Conservation (phyloP, 345 rosid genomes). For the Salix caprea region DNA sequence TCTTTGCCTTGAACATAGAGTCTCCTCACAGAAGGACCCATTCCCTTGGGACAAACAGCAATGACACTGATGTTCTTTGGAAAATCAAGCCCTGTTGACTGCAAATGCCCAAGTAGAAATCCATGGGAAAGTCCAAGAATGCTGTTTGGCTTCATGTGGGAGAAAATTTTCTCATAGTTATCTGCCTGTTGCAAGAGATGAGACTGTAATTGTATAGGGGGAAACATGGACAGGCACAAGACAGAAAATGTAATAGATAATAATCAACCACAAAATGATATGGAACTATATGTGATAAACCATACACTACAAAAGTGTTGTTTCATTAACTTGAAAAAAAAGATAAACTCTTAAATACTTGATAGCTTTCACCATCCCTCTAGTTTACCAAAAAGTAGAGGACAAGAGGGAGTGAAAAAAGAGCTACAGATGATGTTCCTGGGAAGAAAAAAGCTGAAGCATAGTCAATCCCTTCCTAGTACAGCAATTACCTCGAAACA, state of each 20-base stretch:
- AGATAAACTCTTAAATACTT: not conserved
- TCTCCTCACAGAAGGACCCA: slow-evolving; percentile 96
- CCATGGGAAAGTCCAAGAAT: slow-evolving; percentile 96
- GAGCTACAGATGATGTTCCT: not conserved
- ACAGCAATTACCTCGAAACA: not conserved
- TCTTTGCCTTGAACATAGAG: slow-evolving; percentile 93
- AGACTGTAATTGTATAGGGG: not conserved
- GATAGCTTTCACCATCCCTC: not conserved
- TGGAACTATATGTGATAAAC: not conserved
- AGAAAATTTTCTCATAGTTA: slow-evolving; percentile 70
- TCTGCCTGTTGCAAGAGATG: slow-evolving; percentile 52
- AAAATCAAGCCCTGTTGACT: slow-evolving; percentile 67
- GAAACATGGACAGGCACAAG: not conserved
- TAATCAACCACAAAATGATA: not conserved
- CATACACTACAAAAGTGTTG: not conserved
- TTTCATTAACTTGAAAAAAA: not conserved
- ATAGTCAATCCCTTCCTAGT: not conserved
- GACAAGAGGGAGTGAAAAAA: not conserved
- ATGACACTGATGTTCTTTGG: slow-evolving; percentile 80
- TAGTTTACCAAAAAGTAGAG: not conserved
- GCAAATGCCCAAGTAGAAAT: slow-evolving; percentile 82
- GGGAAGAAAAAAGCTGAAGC: not conserved
- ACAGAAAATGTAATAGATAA: not conserved
- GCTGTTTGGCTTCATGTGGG: slow-evolving; percentile 92
- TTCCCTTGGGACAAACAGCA: slow-evolving; percentile 91